Percentiles rank a stretch among this genome's conserved stretches.
These are phyloP conservation scores for Fusarium paranaense DNA, from an alignment of 2,329 filamentous ascomycete genomes.

Conservation along the genomic window DNA sequence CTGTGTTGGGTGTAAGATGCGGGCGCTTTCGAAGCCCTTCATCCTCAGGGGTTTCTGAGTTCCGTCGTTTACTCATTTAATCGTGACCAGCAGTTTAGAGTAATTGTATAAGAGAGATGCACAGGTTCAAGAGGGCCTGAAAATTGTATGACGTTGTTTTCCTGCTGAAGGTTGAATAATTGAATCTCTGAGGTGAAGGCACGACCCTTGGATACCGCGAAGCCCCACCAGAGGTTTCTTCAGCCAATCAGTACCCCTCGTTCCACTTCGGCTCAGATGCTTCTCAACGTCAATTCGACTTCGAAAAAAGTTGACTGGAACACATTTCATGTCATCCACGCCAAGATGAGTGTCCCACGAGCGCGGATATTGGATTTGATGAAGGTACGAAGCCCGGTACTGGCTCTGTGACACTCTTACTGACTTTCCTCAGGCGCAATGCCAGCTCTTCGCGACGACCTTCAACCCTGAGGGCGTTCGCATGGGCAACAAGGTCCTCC, in stretches of 20 bases:
- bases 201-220: neutral
- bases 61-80: conserved; percentile 29
- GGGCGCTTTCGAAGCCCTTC: conserved; percentile 34
- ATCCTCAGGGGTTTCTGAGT: conserved; percentile 7
- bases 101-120: too few species aligned
- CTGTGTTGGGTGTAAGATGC: conserved; percentile 10
- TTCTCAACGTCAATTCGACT: conserved; percentile 44
- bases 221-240: neutral
- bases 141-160: neutral
- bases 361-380: conserved; percentile 77
- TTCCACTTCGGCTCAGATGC: conserved; percentile 34
- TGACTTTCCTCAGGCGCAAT: conserved; percentile 75
- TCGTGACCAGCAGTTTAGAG: neutral
- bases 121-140: neutral
- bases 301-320: conserved; percentile 42
- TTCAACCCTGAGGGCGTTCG: conserved; percentile 88
- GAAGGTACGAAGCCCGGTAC: conserved; percentile 68
- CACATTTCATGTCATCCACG: conserved; percentile 44
- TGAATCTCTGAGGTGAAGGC: neutral
- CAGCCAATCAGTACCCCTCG: conserved; percentile 37
- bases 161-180: neutral
- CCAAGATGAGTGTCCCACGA: conserved; percentile 72
- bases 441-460: conserved; percentile 88
- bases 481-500: conserved; percentile 91
- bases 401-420: neutral